Base-by-base conservation (phyloP, 768 basidiomycete genomes). In the Hygrocybe punicea region DNA sequence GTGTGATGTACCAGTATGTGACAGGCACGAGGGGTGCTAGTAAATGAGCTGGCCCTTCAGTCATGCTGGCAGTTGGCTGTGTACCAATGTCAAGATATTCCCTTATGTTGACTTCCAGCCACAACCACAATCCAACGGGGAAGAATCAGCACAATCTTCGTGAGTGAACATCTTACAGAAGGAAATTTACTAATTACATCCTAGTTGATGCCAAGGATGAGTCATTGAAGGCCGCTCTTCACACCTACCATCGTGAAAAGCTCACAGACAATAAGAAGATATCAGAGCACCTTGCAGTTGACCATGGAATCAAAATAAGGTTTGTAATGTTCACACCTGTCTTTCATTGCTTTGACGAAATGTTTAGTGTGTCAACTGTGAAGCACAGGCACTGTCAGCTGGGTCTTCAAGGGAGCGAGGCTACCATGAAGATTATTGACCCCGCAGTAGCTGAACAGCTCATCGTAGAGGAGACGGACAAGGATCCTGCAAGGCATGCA, bases 401-500 rank as follows among this genome's bases (percentile, higher is more conserved):
- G 10, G 71, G 72, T 10, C 59, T 73, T 10, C 56, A 58, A 14
- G 73, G 63, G 3, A 72, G 73, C 52, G 61, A 66, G 13, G 54
- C 58, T 3, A 73, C 71, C 13, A 74, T 69, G 3, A 56, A 50
- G n/a, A 55, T 61, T 9, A 62, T 74, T 11, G 60, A 63, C 9
- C 67, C 70, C n/a, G 60, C 48, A 2, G 62, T 61, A 3, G 74
- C 72, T 52, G 57, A 66, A 4, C 70, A 73, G 39, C 65, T 75
- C n/a, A 63, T 76, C 16, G 42, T 71, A 5, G 68, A 71, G 35
- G 69, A 74, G 60, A 67, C 75, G 68, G 63, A 60, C 11, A 69
- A 69, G 49, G 74, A 75, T 53, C 65, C 69, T 0, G 60, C 54
- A 25, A 65, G 67, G 25, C 66, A 60, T 37, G 60, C 61, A 1